These are phyloP conservation scores for Pyrus communis DNA, from an alignment of 306 rosid species.

Conservation along the genomic window DNA sequence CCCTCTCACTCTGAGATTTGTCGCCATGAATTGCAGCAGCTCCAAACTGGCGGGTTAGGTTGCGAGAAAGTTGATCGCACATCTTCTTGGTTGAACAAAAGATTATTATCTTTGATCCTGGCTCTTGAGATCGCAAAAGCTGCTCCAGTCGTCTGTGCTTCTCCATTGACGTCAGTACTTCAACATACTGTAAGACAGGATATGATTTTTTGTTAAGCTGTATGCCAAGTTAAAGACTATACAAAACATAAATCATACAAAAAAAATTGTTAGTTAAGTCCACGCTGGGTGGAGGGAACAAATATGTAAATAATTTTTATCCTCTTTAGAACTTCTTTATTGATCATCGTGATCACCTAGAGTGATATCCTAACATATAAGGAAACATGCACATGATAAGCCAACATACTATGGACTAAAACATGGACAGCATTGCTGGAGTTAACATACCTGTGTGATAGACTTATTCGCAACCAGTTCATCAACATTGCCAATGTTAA, in stretches of 20 bases:
- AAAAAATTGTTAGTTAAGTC: neutral
- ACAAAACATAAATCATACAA: neutral
- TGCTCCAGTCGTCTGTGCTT: constrained; percentile 80
- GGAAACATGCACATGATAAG: neutral
- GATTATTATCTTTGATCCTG: constrained; percentile 83
- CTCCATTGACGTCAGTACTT: constrained; percentile 62
- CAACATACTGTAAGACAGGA: constrained; percentile 60
- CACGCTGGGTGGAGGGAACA: neutral
- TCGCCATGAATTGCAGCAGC: constrained; percentile 99
- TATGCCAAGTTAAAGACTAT: neutral
- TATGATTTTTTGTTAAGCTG: neutral
- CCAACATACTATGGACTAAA: neutral
- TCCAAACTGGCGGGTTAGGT: constrained; percentile 87
- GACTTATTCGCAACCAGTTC: constrained; percentile 97
- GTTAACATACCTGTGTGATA: constrained; percentile 71
- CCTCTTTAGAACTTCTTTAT: neutral
- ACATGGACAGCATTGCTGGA: neutral
- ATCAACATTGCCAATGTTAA: constrained; percentile 92
- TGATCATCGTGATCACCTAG: neutral
- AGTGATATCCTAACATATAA: neutral
- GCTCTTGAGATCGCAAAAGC: constrained; percentile 86
- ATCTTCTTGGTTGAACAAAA: constrained; percentile 98
- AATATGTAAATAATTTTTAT: neutral
- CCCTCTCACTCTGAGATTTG: constrained; percentile 96
- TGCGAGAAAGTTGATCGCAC: constrained; percentile 97